These are phyloP conservation scores for Marchantia polymorpha DNA, from an alignment of 225 moss, liverwort and hornwort genomes.

Conservation along the genomic window DNA sequence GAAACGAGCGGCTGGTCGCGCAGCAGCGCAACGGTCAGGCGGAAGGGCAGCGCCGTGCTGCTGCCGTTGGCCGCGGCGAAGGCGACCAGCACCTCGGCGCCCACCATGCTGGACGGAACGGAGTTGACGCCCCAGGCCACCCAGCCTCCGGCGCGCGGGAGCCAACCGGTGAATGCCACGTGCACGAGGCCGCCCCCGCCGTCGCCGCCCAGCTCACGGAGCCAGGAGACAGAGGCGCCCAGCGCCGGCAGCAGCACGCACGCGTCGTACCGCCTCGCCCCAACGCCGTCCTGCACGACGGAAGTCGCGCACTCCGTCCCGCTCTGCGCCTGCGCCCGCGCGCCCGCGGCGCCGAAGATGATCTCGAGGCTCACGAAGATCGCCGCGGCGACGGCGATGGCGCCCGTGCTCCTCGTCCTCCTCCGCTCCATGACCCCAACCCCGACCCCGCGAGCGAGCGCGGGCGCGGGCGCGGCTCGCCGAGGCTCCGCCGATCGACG, in stretches of 20 bases:
- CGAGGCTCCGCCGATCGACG: neutral
- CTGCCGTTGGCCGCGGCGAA: conserved; percentile 27
- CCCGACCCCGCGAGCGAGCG: too few relatives aligned
- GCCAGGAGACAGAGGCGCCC: neutral
- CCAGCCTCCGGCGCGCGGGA: conserved; percentile 29
- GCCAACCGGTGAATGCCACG: conserved; percentile 28
- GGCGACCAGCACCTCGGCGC: conserved; percentile 41
- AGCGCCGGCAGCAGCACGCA: neutral
- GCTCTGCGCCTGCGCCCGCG: too few relatives aligned
- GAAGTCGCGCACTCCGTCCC: too few relatives aligned
- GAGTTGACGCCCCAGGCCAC: conserved; percentile 58
- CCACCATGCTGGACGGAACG: conserved; percentile 28
- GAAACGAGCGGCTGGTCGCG: conserved; percentile 9
- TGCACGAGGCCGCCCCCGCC: neutral
- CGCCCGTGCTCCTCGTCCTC: neutral
- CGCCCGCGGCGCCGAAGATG: too few relatives aligned
- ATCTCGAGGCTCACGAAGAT: neutral
- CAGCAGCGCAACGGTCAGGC: conserved; percentile 13
- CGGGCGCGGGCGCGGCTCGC: too few relatives aligned
- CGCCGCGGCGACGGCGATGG: neutral
- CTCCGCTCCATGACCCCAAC: neutral
- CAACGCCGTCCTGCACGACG: neutral
- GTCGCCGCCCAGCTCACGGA: neutral
- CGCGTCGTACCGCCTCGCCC: neutral
- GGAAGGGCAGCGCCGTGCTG: conserved; percentile 27